Conservation (phyloP, 2,329 filamentous ascomycete genomes). For the Elsinoe batatas region DNA sequence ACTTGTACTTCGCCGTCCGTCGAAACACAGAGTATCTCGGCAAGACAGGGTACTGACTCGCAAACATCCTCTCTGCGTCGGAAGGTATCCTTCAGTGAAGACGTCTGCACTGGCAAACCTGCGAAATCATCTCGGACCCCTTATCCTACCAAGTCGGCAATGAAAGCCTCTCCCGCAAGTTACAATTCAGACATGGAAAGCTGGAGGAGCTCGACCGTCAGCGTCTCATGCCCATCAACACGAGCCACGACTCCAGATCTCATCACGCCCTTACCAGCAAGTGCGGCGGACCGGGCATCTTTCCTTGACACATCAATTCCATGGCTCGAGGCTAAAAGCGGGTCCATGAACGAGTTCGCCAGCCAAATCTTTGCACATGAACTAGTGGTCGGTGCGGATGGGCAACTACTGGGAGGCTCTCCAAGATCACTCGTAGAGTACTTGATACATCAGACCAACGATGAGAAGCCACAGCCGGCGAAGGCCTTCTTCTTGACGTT, state of each 20-base stretch:
- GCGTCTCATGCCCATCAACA: constrained; percentile 75
- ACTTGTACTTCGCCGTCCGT: too few species aligned
- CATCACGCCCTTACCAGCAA: neutral
- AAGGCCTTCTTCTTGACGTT: constrained; percentile 96
- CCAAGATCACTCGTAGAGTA: constrained; percentile 87
- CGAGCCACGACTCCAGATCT: constrained; percentile 75
- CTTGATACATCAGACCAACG: constrained; percentile 50
- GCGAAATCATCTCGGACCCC: neutral
- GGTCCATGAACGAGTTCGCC: constrained; percentile 4
- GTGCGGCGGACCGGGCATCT: neutral
- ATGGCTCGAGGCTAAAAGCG: constrained; percentile 4
- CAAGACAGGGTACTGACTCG: neutral
- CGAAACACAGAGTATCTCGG: neutral
- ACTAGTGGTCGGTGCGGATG: constrained; percentile 86
- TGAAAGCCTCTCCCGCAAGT: constrained; percentile 8
- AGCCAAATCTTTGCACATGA: constrained; percentile 64
- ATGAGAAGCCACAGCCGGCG: constrained; percentile 84
- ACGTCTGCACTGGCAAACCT: neutral
- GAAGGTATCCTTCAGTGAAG: constrained; percentile 1
- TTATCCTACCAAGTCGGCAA: neutral
- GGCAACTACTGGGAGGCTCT: constrained; percentile 86
- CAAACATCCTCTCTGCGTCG: neutral
- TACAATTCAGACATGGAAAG: constrained; percentile 67
- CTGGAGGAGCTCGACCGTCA: constrained; percentile 66
- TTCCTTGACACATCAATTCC: constrained; percentile 1